These are phyloP conservation scores for Micractinium sp. DNA, from an alignment of 139 green algal genomes.

Conservation along the genomic window DNA sequence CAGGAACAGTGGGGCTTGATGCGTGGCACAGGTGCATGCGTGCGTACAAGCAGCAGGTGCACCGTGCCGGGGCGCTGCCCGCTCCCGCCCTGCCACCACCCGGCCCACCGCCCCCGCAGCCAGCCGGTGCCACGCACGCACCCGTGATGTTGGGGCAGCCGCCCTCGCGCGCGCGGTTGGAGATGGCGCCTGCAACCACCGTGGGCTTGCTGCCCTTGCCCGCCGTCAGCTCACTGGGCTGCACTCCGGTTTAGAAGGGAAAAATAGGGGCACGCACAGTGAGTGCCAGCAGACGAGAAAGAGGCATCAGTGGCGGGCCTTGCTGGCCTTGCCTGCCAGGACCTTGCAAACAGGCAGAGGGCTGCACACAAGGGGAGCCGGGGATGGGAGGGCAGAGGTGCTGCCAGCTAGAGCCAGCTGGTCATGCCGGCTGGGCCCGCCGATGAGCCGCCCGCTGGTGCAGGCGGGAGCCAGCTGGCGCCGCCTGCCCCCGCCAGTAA, in stretches of 20 bases:
- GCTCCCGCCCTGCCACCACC: no score
- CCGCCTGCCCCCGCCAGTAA: no score
- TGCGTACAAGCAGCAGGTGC: neutral
- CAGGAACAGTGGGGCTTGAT: neutral
- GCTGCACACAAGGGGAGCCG: no score
- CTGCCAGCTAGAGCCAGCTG: neutral
- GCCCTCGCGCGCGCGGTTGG: slow-evolving; percentile 31
- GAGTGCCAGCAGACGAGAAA: no score
- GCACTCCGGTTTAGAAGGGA: neutral
- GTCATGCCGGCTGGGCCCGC: neutral
- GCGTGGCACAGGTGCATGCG: neutral
- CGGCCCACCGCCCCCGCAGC: no score
- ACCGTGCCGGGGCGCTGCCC: no score
- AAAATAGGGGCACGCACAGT: neutral
- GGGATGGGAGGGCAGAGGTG: neutral
- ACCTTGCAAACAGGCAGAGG: no score
- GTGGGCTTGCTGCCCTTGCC: slow-evolving; percentile 40
- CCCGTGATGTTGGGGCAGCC: slow-evolving; percentile 35
- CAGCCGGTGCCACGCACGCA: neutral
- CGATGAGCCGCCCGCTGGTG: no score
- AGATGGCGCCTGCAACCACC: slow-evolving; percentile 44
- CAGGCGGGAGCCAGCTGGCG: no score
- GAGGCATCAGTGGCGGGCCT: neutral
- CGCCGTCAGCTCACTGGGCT: slow-evolving; percentile 37
- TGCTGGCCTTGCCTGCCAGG: no score